Evolutionary conservation across 2,329 filamentous ascomycete genomes (phyloP), one percentile per base, ranked within the genome.

Genomic region (Didymella sp.): DNA sequence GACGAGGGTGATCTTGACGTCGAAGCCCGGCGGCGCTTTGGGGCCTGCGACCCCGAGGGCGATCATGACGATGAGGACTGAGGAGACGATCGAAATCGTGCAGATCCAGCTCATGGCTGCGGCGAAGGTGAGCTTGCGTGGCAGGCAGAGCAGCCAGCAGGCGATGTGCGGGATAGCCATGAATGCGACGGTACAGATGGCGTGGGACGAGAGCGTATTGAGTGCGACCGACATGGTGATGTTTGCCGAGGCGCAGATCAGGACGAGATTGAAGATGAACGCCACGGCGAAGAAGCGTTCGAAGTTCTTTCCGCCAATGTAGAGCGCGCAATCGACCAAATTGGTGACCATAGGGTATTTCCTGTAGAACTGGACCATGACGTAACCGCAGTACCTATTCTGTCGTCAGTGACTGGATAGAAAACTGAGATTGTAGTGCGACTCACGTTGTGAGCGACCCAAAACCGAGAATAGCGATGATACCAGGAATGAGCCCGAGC

Each of bases 21-120:
- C 59, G 47, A 70, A 71, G n/a, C 67, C 63, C 7, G 67, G 67
- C 17, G 69, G 69, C 3, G 66, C 67, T 47, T 75, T 74, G 4
- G 79, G 78, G 31, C 78, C 75, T 37, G 73, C 67, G 25, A 88
- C 72, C 1, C 86, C 87, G 2, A 89, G 84, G 2, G 82, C 86
- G 63, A 89, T 82, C 79, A 91, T 89, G 60, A 87, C 87, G 67
- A 90, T 83, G 50, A 87, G 77, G 40, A 90, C 87, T 15, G 88
- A 87, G 3, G 81, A 69, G 19, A 86, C 71, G 59, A 90, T 89
- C 49, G 85, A 89, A 25, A 82, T 79, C 61, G 69, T 70, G 51
- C 67, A 83, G 76, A 89, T 37, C 80, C 79, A 63, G 85, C 79
- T 9, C 85, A 88, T 66, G 85, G 79, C 75, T 80, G 87, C 42